These are phyloP conservation scores for Rhodotorula paludigena DNA, from an alignment of 768 basidiomycete species.

Conservation along the genomic window DNA sequence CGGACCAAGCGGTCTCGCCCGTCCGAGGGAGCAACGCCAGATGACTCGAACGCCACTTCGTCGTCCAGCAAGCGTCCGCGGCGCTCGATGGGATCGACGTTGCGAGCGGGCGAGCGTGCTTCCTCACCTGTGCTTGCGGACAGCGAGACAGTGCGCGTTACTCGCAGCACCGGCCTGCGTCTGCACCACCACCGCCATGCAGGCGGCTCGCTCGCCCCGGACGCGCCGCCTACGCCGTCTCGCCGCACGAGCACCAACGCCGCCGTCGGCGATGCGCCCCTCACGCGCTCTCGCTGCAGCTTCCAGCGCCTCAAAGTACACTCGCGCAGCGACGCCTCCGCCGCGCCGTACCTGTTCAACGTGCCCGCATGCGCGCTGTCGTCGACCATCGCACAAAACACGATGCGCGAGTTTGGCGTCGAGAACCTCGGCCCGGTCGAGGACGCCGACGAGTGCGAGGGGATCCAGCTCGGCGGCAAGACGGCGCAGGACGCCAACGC, in stretches of 20 bases:
- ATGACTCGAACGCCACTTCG: no score
- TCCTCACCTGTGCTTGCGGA: no score
- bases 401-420: background rate
- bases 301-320: slow-evolving; percentile 1
- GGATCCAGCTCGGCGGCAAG: slow-evolving; percentile 1
- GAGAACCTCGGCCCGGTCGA: slow-evolving; percentile 21
- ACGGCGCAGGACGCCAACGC: background rate
- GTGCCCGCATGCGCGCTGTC: slow-evolving; percentile 25
- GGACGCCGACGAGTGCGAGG: slow-evolving; percentile 6
- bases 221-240: background rate
- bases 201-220: background rate
- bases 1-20: background rate
- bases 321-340: background rate
- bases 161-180: no score
- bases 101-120: no score
- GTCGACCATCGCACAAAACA: slow-evolving; percentile 3
- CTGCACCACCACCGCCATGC: background rate
- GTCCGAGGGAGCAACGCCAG: background rate
- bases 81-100: no score
- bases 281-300: slow-evolving; percentile 24
- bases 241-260: background rate
- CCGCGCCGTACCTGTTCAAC: slow-evolving; percentile 11
- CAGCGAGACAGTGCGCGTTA: no score
- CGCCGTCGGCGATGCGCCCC: background rate
- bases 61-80: no score